These are phyloP conservation scores for Eucalyptus urophylla DNA, from an alignment of 345 rosid genomes.

Conservation along the genomic window DNA sequence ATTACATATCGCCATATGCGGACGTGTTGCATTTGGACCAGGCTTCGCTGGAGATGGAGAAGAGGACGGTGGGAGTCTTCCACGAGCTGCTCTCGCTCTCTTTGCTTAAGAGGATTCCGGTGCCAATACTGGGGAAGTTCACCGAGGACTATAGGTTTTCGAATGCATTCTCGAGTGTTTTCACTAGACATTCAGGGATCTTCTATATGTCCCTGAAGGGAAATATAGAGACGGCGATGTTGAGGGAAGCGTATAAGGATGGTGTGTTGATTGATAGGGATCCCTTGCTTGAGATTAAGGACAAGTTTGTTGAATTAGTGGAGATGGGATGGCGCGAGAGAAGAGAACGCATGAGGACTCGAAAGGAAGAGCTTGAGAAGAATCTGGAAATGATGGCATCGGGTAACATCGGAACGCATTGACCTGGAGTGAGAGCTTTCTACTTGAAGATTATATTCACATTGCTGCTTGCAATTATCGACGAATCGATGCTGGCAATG, in stretches of 20 bases:
- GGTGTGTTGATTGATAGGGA: conserved; percentile 51
- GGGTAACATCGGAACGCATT: background rate
- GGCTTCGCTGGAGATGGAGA: conserved; percentile 79
- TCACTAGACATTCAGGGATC: conserved; percentile 84
- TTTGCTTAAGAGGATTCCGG: conserved; percentile 63
- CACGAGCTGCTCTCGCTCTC: conserved; percentile 85
- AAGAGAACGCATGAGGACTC: conserved; percentile 21
- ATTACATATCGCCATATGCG: conserved; percentile 66
- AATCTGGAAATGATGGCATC: conserved; percentile 26
- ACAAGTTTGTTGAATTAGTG: conserved; percentile 46
- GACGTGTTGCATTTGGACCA: conserved; percentile 62
- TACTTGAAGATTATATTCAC: background rate
- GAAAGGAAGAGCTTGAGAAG: conserved; percentile 23
- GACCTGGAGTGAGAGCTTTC: background rate
- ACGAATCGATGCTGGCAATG: background rate
- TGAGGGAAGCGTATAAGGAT: conserved; percentile 69
- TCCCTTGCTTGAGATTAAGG: conserved; percentile 59
- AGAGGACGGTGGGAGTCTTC: conserved; percentile 67
- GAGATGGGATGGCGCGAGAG: conserved; percentile 66
- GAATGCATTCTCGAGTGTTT: conserved; percentile 57
- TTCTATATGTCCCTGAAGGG: conserved; percentile 88
- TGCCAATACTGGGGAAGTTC: conserved; percentile 79
- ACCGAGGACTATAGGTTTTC: conserved; percentile 66
- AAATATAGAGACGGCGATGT: conserved; percentile 66
- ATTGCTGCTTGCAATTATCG: background rate